Evolutionary conservation across 177 flowering plant genomes (phyloP).

Genomic region (Telopea speciosissima): DNA sequence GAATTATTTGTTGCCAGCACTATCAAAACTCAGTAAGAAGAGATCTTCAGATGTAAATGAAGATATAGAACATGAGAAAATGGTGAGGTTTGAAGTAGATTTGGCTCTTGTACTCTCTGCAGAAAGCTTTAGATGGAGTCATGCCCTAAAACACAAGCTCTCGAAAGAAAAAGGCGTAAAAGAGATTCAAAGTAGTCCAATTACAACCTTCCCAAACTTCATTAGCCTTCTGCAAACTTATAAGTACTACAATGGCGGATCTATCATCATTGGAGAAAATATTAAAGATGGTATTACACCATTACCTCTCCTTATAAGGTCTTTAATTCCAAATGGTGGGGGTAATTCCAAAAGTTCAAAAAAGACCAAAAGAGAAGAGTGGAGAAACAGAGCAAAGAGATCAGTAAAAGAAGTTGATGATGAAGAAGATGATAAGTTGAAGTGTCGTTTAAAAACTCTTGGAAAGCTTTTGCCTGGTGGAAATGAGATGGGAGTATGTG

Average conservation of each 20-base stretch:
- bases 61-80: slow-evolving; percentile 4
- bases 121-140: slow-evolving; percentile 28
- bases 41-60: background rate
- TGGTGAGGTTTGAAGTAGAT: slow-evolving; percentile 25
- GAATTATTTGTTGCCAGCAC: slow-evolving; percentile 22
- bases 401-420: background rate
- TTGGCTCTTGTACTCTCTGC: slow-evolving; percentile 29
- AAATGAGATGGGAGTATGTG: slow-evolving; percentile 18
- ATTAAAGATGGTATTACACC: background rate
- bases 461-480: slow-evolving; percentile 33
- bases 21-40: slow-evolving; percentile 9
- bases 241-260: background rate
- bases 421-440: slow-evolving; percentile 11
- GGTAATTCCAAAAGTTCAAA: background rate
- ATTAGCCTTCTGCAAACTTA: background rate
- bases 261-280: background rate
- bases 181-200: background rate
- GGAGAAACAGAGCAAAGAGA: background rate
- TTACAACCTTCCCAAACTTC: background rate
- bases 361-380: slow-evolving; percentile 1
- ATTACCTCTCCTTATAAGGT: slow-evolving; percentile 10
- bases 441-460: slow-evolving; percentile 10
- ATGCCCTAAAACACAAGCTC: slow-evolving; percentile 23
- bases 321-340: background rate
- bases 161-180: slow-evolving; percentile 1